Conservation (phyloP, 1,139 yeast species). For the Eremothecium cymbalariae region DNA sequence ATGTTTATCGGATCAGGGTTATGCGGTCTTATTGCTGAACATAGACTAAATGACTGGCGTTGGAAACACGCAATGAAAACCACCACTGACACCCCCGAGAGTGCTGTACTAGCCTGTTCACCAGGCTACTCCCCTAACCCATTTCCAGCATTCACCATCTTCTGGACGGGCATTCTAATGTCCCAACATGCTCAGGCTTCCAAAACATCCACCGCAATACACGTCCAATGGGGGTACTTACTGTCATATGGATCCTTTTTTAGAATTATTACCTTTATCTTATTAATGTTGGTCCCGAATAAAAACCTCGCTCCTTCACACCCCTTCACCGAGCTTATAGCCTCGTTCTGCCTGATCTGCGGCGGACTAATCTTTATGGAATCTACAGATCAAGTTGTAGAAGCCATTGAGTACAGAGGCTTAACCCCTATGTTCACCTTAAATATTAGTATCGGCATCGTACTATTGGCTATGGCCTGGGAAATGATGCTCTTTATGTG, state of each 20-base stretch:
- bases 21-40: slow-evolving; percentile 78
- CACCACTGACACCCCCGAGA: slow-evolving; percentile 19
- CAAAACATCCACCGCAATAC: slow-evolving; percentile 64
- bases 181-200: slow-evolving; percentile 89
- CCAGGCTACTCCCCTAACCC: slow-evolving; percentile 86
- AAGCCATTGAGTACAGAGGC: slow-evolving; percentile 79
- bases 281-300: slow-evolving; percentile 48
- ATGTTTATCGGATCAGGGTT: slow-evolving; percentile 88
- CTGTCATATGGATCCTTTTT: slow-evolving; percentile 70
- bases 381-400: slow-evolving; percentile 76
- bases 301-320: slow-evolving; percentile 42
- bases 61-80: slow-evolving; percentile 30
- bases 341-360: slow-evolving; percentile 66
- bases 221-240: slow-evolving; percentile 85
- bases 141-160: slow-evolving; percentile 84
- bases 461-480: slow-evolving; percentile 86
- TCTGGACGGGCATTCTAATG: slow-evolving; percentile 97
- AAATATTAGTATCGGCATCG: slow-evolving; percentile 72
- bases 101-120: slow-evolving; percentile 37
- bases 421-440: slow-evolving; percentile 84
- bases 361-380: slow-evolving; percentile 94
- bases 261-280: slow-evolving; percentile 59
- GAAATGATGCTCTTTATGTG: slow-evolving; percentile 62
- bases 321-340: slow-evolving; percentile 79
- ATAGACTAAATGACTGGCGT: slow-evolving; percentile 39